Percentiles rank a stretch among this genome's conserved stretches.
Evolutionary conservation across 2,329 filamentous ascomycete species (phyloP).

Genomic region (Botrytis medusae): DNA sequence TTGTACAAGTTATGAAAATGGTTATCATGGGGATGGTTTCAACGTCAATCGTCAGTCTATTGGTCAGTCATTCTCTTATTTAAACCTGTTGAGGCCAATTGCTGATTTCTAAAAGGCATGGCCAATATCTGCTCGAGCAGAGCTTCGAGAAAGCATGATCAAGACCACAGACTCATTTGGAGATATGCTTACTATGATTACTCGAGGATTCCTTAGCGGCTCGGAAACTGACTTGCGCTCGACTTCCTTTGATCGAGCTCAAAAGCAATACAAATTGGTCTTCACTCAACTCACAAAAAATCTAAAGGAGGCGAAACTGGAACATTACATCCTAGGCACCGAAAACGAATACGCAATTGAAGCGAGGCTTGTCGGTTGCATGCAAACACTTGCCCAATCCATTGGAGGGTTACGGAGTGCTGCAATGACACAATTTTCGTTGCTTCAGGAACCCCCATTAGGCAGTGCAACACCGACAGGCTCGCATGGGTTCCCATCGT

Average conservation of each 20-base stretch:
- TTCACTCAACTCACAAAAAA: constrained; percentile 73
- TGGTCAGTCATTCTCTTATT: constrained; percentile 51
- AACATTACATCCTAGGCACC: constrained; percentile 79
- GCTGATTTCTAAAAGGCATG: constrained; percentile 39
- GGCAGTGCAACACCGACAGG: constrained; percentile 28
- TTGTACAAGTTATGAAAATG: constrained; percentile 80
- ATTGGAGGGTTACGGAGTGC: constrained; percentile 89
- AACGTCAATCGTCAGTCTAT: constrained; percentile 71
- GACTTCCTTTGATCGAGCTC: constrained; percentile 61
- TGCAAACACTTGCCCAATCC: constrained; percentile 83
- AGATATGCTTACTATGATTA: constrained; percentile 79
- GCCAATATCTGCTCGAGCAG: constrained; percentile 72
- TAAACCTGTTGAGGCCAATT: too few relatives aligned
- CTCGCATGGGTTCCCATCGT: neutral
- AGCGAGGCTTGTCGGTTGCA: constrained; percentile 75
- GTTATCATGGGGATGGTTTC: constrained; percentile 73
- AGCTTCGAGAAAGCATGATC: constrained; percentile 71
- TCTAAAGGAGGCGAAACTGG: constrained; percentile 81
- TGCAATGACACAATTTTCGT: constrained; percentile 81
- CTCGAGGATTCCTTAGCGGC: constrained; percentile 79
- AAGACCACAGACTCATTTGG: constrained; percentile 73
- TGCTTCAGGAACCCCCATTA: constrained; percentile 62
- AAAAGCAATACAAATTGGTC: constrained; percentile 62
- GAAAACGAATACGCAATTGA: constrained; percentile 79
- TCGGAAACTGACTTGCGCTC: constrained; percentile 74